Evolutionary conservation across 1,139 yeast species (phyloP), one percentile per base, ranked within the genome.

Genomic region (Pichia sp.): DNA sequence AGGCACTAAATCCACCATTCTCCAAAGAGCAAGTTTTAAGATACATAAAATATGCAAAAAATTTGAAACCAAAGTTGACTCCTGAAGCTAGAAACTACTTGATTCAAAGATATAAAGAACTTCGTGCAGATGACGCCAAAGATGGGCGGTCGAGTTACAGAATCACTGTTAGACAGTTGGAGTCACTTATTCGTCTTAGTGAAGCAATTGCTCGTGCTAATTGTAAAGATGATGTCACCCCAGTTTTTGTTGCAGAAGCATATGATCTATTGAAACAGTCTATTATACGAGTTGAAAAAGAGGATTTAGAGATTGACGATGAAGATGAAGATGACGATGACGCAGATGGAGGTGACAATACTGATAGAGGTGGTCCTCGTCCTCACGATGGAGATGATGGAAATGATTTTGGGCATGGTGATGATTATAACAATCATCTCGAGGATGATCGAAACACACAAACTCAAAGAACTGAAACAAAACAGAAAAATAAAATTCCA

Each of bases 131-230:
- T 58, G 98, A 91, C 61, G 88, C 96, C 1, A 95, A 85, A 61
- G 96, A 96, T 1, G 94, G 95, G 10, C 72, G 93, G 55, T 71
- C 83, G 14, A 83, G 95, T 43, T 91, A 91, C 62, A 72, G 98
- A 62, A 91, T 91, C 53, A 91, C 98, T 1, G 98, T 93, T 28
- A 82, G 99, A 68, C 99, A 91, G 61, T 71, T 91, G 54, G 99
- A 91, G 64, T 84, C 88, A 39, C 77, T 91, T 88, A 82, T 91
- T 50, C 76, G 99, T 59, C 71, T 91, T 48, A 80, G 93, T 9
- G 99, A 91, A 62, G 98, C 96, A 2, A 91, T 91, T 63, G 98
- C 98, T 1, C 75, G 96, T 52, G 96, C 98, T 31, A 91, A 91
- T 61, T 91, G 98, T 65, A 84, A 91, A 10, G 93, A 85, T 51